phyloP scores from a whole-genome alignment of 192 early-diverging fungal species.

The Blastocladiella britannica region DNA sequence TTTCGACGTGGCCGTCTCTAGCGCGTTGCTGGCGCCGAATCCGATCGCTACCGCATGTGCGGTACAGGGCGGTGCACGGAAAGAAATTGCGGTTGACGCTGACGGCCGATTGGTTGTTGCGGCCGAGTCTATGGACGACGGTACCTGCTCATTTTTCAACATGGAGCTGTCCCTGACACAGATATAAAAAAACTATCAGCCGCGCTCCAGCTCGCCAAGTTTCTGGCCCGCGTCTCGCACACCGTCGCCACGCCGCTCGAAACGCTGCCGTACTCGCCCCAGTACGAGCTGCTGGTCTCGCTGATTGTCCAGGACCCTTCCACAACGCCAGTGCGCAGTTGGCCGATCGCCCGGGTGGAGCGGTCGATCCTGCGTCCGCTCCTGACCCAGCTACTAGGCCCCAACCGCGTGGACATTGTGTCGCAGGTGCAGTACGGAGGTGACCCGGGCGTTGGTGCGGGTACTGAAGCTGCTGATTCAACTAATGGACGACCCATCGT shows the following conservation, averaged over 20 bases:
- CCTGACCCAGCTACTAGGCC: background rate
- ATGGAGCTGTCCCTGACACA: too few species aligned
- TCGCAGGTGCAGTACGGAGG: background rate
- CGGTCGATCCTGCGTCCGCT: background rate
- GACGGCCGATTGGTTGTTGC: too few species aligned
- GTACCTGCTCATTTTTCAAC: too few species aligned
- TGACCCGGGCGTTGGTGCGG: background rate
- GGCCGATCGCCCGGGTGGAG: background rate
- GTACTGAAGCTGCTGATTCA: background rate
- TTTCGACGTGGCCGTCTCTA: too few species aligned
- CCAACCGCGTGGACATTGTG: background rate
- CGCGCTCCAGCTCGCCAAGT: too few species aligned
- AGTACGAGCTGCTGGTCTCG: background rate
- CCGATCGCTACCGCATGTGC: too few species aligned
- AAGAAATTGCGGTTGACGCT: too few species aligned
- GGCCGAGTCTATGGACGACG: too few species aligned
- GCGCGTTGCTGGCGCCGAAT: too few species aligned
- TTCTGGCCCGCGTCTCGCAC: background rate
- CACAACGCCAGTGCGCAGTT: too few species aligned
- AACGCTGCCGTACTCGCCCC: background rate
- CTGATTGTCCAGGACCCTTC: background rate
- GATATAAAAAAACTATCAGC: too few species aligned
- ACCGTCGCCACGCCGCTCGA: background rate
- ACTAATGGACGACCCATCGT: background rate
- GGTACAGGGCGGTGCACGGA: too few species aligned